phyloP scores from a whole-genome alignment of 371 early-diverging fungal species.

The Cokeromyces recurvatus region DNA sequence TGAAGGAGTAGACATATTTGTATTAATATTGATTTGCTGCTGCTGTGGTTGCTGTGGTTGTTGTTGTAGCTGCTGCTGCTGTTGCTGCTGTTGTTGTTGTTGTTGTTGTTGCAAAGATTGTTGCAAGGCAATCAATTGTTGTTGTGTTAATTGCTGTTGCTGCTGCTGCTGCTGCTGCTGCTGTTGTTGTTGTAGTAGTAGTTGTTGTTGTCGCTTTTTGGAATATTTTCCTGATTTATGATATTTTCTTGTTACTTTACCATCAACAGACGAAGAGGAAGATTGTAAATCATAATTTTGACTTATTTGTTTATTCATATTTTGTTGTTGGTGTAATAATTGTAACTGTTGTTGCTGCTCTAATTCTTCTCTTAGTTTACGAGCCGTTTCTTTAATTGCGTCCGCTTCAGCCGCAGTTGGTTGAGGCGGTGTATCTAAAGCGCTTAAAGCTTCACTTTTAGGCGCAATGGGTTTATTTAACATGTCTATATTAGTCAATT shows the following conservation, averaged over 20 bases:
- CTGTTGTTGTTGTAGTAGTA: constrained; percentile 18
- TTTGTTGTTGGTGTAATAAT: constrained; percentile 13
- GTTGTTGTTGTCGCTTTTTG: constrained; percentile 44
- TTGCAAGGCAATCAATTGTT: constrained; percentile 28
- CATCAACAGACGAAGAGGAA: constrained; percentile 8
- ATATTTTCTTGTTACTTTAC: constrained; percentile 56
- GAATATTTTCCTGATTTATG: constrained; percentile 64
- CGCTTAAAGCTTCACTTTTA: constrained; percentile 22
- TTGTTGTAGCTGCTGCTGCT: background rate
- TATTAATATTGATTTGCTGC: background rate
- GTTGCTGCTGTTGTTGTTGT: background rate
- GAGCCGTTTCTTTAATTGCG: constrained; percentile 34
- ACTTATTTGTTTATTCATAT: background rate
- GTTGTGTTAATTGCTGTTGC: constrained; percentile 26
- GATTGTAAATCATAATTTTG: background rate
- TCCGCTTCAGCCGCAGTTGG: constrained; percentile 34
- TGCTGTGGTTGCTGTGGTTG: background rate
- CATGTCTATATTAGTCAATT: too few species aligned
- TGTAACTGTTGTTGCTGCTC: constrained; percentile 25
- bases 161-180: constrained; percentile 35
- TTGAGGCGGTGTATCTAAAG: constrained; percentile 24
- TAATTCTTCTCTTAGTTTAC: constrained; percentile 33
- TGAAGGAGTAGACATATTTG: background rate
- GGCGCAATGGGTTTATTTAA: too few species aligned
- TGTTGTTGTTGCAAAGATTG: constrained; percentile 17